Evolutionary conservation across 2,329 filamentous ascomycete genomes (phyloP), one percentile per base, ranked within the genome.

Genomic region (Pyrenochaeta sp.): DNA sequence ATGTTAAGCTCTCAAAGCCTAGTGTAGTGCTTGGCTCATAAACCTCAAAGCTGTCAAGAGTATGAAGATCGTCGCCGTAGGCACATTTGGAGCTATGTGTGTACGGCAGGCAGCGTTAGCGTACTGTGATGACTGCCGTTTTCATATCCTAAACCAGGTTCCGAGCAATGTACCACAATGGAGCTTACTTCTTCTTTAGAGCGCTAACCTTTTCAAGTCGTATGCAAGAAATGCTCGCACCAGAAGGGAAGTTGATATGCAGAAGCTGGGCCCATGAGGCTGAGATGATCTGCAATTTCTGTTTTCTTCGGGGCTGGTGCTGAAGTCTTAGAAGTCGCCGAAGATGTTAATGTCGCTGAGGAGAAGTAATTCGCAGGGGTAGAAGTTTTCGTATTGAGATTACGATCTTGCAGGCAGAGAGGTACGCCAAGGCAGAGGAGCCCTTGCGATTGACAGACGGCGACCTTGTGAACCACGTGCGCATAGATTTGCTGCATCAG

Each of bases 11-110:
- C 55, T 24, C 42, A 49, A 58, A 47, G 27, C 54, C 40, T 50
- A 62, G 54, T 50, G 15, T 6, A 40, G 15, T 39, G 37, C 50
- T 50, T 48, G 49, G 54, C 19, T 25, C 2, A 25, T 22, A 34
- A 57, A 24, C 27, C 50, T 19, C n/a, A 19, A 40, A 12, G 19
- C 34, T 52, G 34, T 28, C 53, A 60, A 61, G 42, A 22, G 13
- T 46, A 62, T 57, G 54, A 54, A 54, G 64, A 67, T 69, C 58
- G 50, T 54, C 61, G 45, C 54, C 24, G 27, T 51, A 55, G 51
- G 54, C 52, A 37, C 28, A 5, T 19, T 40, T 51, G 13, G 37
- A 54, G 22, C 40, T 28, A 40, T 50, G 46, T 36, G 45, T 28
- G 25, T 25, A 37, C 51, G 54, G 54, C 54, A 54, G 36, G 28